Conservation (phyloP, 2,329 filamentous ascomycete genomes). For the Phyllosticta ampelicida region DNA sequence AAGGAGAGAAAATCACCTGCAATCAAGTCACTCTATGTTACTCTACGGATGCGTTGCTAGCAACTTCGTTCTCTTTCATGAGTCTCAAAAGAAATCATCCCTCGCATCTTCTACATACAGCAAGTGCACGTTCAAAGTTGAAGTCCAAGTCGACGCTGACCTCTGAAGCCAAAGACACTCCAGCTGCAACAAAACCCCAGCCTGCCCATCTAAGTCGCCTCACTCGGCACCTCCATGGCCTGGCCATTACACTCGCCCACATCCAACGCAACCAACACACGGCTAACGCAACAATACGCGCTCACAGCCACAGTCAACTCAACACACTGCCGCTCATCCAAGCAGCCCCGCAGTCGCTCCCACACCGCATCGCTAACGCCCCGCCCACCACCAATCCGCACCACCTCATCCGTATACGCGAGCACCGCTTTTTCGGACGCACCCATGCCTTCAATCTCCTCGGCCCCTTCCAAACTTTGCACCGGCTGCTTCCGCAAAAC, state of each 20-base stretch:
- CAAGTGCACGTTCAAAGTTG: no score
- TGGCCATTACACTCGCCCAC: slow-evolving; percentile 37
- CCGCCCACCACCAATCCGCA: slow-evolving; percentile 44
- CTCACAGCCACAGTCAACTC: slow-evolving; percentile 72
- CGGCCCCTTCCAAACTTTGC: slow-evolving; percentile 27
- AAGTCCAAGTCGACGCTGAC: no score
- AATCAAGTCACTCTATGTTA: no score
- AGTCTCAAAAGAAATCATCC: no score
- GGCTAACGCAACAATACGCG: slow-evolving; percentile 74
- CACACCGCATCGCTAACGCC: slow-evolving; percentile 60
- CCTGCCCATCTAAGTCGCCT: background rate
- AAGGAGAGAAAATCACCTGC: no score
- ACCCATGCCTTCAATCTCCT: slow-evolving; percentile 10
- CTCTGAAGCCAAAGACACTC: no score
- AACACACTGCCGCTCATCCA: slow-evolving; percentile 62
- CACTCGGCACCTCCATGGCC: slow-evolving; percentile 8
- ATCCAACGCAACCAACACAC: slow-evolving; percentile 73
- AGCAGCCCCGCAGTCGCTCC: slow-evolving; percentile 47
- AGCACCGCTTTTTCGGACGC: slow-evolving; percentile 43
- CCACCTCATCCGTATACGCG: slow-evolving; percentile 75
- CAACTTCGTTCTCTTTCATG: no score
- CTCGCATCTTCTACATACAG: no score
- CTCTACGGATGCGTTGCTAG: no score
- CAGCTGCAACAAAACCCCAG: background rate
- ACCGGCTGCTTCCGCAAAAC: slow-evolving; percentile 37